These are phyloP conservation scores for Venturia carpophila DNA, from an alignment of 2,329 filamentous ascomycete species.

Conservation along the genomic window DNA sequence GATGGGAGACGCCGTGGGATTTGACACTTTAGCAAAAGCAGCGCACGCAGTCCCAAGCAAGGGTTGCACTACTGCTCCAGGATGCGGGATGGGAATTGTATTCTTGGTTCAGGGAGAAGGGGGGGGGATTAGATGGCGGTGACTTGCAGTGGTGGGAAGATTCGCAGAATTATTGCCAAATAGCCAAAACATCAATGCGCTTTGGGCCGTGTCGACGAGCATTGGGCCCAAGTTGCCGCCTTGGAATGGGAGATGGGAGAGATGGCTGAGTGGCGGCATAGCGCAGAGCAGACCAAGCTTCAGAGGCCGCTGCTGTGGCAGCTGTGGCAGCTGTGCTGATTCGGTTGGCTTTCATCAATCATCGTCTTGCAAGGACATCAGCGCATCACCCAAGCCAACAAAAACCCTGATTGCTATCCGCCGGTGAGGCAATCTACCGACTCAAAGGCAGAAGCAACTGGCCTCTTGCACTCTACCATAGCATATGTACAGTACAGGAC, in stretches of 20 bases:
- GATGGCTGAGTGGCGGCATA: neutral
- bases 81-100: neutral
- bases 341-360: slow-evolving; percentile 8
- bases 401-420: neutral
- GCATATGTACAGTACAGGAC: neutral
- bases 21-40: neutral
- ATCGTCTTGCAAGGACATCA: slow-evolving; percentile 5
- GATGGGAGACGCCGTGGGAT: neutral
- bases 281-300: neutral
- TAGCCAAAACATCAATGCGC: neutral
- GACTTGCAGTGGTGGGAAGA: neutral
- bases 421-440: neutral
- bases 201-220: neutral
- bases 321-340: neutral
- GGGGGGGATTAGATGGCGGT: neutral
- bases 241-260: neutral
- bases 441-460: neutral
- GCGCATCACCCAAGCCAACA: slow-evolving; percentile 6
- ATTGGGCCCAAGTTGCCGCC: no score
- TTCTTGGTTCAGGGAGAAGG: neutral
- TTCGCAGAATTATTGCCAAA: neutral
- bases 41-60: neutral
- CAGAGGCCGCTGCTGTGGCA: no score
- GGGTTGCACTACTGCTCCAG: slow-evolving; percentile 3
- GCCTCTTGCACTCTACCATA: neutral